A percentile compares a stretch with the other conserved stretches of the same genome.
Conservation (phyloP, 2,329 filamentous ascomycete species). For the Ceratocystis ficicola region DNA sequence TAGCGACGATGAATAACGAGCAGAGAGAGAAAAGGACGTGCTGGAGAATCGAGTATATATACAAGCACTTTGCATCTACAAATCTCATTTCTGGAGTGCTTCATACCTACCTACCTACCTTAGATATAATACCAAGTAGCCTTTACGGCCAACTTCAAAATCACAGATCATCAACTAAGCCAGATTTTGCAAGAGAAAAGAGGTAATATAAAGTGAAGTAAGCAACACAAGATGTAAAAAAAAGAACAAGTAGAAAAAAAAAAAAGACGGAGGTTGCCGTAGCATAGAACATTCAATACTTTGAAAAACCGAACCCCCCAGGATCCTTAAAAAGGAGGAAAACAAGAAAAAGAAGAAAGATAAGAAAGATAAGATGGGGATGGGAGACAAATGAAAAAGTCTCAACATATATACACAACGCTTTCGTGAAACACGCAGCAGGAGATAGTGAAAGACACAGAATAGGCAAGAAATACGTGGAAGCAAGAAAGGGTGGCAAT, state of each 20-base stretch:
- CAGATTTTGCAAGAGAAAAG: too few species aligned
- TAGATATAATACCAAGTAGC: too few species aligned
- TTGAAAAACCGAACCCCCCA: neutral
- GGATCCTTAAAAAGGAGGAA: neutral
- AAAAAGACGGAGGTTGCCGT: neutral
- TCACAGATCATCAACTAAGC: too few species aligned
- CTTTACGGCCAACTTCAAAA: too few species aligned
- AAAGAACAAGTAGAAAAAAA: neutral
- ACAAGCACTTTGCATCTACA: slow-evolving; percentile 1
- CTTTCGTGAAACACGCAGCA: neutral
- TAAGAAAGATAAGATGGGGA: neutral
- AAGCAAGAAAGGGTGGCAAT: neutral
- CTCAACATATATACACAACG: slow-evolving; percentile 1
- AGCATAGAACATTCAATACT: neutral
- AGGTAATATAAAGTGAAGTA: neutral
- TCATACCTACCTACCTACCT: too few species aligned
- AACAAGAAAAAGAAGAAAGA: neutral
- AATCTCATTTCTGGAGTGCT: neutral
- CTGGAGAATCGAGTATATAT: neutral
- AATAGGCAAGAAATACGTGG: neutral
- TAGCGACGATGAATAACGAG: slow-evolving; percentile 14
- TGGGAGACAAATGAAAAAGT: neutral
- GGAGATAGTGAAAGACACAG: slow-evolving; percentile 4
- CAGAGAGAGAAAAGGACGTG: neutral
- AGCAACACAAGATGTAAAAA: neutral